A percentile compares a stretch with the other conserved stretches of the same genome.
phyloP scores from a whole-genome alignment of 2,329 filamentous ascomycete genomes.

The Aureobasidium sp. region DNA sequence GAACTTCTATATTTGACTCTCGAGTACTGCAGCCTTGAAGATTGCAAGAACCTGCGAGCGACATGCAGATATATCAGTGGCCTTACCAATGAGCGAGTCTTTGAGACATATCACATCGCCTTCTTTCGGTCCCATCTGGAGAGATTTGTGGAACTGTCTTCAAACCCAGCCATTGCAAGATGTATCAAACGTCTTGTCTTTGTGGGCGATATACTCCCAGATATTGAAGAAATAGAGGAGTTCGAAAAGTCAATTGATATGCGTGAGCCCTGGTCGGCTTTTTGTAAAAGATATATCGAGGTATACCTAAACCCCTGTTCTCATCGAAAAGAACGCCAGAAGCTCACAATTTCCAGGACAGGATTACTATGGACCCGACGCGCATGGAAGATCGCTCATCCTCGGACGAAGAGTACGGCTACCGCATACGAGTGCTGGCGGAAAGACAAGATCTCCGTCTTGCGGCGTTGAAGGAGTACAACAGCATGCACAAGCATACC shows the following conservation, averaged over 20 bases:
- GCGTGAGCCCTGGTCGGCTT: slow-evolving; percentile 4
- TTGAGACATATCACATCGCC: slow-evolving; percentile 23
- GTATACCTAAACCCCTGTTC: background rate
- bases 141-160: slow-evolving; percentile 19
- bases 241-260: slow-evolving; percentile 16
- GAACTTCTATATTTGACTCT: slow-evolving; percentile 25
- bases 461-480: background rate
- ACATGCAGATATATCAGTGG: slow-evolving; percentile 19
- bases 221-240: slow-evolving; percentile 11
- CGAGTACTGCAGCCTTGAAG: slow-evolving; percentile 20
- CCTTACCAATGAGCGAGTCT: slow-evolving; percentile 21
- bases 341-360: background rate
- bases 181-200: slow-evolving; percentile 25
- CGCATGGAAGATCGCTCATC: background rate
- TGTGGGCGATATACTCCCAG: slow-evolving; percentile 24
- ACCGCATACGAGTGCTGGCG: background rate
- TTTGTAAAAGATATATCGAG: slow-evolving; percentile 15
- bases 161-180: slow-evolving; percentile 20
- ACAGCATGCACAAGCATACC: slow-evolving; percentile 17
- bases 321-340: background rate
- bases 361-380: background rate
- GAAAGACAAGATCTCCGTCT: background rate
- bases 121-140: slow-evolving; percentile 21
- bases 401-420: slow-evolving; percentile 1
- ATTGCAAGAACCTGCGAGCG: slow-evolving; percentile 21